Base-by-base conservation (phyloP, 1,139 yeast genomes). In the Pichia sp. region DNA sequence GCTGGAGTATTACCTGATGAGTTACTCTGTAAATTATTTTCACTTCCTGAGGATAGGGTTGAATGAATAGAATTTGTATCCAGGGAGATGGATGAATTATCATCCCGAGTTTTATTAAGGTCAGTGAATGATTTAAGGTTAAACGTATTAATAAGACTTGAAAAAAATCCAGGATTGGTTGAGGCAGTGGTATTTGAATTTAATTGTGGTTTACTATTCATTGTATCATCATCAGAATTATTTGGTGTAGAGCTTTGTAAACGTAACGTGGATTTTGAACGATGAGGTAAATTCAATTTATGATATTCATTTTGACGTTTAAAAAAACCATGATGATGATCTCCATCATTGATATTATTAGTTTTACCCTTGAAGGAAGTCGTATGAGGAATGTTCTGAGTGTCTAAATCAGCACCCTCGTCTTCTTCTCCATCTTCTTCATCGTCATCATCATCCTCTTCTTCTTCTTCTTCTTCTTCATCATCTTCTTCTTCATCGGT, bases 91-190 rank as follows among this genome's bases (percentile, higher is more conserved):
- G 10, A 5, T 16, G 16, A 16, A 16, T 16, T 16, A 20, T 20
- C 26, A 11, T 26, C 25, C 12, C 22, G 38, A 24, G 4, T 24
- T n/a, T 37, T 39, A 2, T 45, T 32, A 5, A 57, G 35, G 29
- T 52, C 57, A 1, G 54, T 37, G 10, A 52, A 51, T 0, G 62
- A 58, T 31, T 51, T 52, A n/a, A 58, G 42, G 27, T 57, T 56
- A 31, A 59, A 51, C 2, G 61, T 51, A 30, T 54, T 56, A 44
- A 59, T 40, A 8, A 59, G 45, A 8, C 55, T 52, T 5, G 60
- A 55, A 6, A 59, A 38, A 2, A 59, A 35, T 1, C 62, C 61
- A 20, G 28, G 6, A n/a, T 33, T 33, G 12, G 26, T 25, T 22
- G 36, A 6, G 6, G 28, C 5, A n/a, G 11, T 16, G 28, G 11